Evolutionary conservation across 2,329 filamentous ascomycete species (phyloP).

Genomic region (Spiromastix sp.): DNA sequence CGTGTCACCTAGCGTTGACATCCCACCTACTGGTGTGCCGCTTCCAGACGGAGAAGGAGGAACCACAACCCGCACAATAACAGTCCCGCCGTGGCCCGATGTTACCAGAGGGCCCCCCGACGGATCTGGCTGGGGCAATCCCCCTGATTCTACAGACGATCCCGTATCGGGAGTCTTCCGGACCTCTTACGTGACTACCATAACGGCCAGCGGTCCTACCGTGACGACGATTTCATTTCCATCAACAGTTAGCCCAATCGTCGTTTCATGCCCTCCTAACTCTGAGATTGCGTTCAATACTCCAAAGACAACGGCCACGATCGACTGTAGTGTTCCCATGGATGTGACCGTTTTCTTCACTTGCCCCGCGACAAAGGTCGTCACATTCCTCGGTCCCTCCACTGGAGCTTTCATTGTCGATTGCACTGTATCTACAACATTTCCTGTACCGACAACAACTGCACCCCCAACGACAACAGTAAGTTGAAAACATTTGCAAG

Average conservation of each 20-base stretch:
- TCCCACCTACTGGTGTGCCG: neutral
- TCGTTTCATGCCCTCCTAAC: neutral
- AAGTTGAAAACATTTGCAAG: neutral
- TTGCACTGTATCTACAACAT: conserved; percentile 4
- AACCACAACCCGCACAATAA: conserved; percentile 1
- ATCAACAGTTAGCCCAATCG: conserved; percentile 3
- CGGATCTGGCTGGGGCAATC: neutral
- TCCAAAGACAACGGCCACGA: conserved; percentile 2
- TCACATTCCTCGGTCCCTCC: conserved; percentile 3
- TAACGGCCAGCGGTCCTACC: neutral
- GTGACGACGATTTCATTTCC: conserved; percentile 2
- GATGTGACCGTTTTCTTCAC: neutral
- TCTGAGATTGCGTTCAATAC: conserved; percentile 3
- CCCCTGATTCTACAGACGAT: conserved; percentile 1
- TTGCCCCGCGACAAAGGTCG: conserved; percentile 4
- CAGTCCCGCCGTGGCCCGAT: conserved; percentile 4
- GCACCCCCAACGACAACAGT: neutral
- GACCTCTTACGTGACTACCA: conserved; percentile 1
- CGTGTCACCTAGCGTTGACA: conserved; percentile 1
- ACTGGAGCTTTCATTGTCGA: conserved; percentile 2
- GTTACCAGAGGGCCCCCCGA: conserved; percentile 3
- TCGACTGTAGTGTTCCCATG: neutral
- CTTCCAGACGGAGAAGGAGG: conserved; percentile 1
- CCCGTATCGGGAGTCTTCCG: neutral
- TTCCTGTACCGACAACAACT: neutral